A percentile compares a stretch with the other conserved stretches of the same genome.
phyloP scores from a whole-genome alignment of 1,284 basidiomycete genomes.

The Rhodotorula sp. region DNA sequence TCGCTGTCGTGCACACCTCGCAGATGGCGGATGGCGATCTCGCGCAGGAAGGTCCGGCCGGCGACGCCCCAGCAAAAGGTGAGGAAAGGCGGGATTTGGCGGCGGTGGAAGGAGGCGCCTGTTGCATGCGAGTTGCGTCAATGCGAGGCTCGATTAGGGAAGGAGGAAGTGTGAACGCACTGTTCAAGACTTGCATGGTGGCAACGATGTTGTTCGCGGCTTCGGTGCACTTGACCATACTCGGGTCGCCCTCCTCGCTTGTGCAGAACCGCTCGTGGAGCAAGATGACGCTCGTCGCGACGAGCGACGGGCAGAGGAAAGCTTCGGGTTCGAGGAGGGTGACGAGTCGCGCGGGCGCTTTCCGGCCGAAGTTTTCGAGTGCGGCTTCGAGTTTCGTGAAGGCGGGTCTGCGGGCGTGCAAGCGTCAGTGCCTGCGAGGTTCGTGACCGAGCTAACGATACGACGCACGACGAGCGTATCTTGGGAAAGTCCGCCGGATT shows the following conservation, averaged over 20 bases:
- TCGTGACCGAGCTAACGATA: too few relatives aligned
- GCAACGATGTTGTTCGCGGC: conserved; percentile 33
- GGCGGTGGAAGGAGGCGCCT: conserved; percentile 21
- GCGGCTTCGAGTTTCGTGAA: conserved; percentile 22
- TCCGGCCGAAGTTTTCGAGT: conserved; percentile 12
- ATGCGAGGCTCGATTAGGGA: neutral
- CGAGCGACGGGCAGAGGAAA: conserved; percentile 15
- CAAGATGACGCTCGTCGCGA: conserved; percentile 31
- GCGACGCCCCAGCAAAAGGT: conserved; percentile 5
- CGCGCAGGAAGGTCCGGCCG: conserved; percentile 24
- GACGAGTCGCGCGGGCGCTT: conserved; percentile 17
- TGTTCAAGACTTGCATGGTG: conserved; percentile 34
- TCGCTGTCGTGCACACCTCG: neutral
- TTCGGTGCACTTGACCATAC: conserved; percentile 32
- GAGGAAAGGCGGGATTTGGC: conserved; percentile 17
- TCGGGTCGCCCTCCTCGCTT: conserved; percentile 22
- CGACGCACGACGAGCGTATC: conserved; percentile 16
- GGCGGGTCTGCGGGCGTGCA: conserved; percentile 13
- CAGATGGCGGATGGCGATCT: conserved; percentile 26
- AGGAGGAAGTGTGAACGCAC: neutral
- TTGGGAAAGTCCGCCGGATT: conserved; percentile 9
- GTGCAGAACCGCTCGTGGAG: conserved; percentile 39
- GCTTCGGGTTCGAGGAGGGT: conserved; percentile 16
- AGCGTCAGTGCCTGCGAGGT: too few relatives aligned
- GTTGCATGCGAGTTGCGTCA: neutral